Evolutionary conservation across 1,284 basidiomycete species (phyloP), one percentile per base, ranked within the genome.

Genomic region (Psilocybe mexicana): DNA sequence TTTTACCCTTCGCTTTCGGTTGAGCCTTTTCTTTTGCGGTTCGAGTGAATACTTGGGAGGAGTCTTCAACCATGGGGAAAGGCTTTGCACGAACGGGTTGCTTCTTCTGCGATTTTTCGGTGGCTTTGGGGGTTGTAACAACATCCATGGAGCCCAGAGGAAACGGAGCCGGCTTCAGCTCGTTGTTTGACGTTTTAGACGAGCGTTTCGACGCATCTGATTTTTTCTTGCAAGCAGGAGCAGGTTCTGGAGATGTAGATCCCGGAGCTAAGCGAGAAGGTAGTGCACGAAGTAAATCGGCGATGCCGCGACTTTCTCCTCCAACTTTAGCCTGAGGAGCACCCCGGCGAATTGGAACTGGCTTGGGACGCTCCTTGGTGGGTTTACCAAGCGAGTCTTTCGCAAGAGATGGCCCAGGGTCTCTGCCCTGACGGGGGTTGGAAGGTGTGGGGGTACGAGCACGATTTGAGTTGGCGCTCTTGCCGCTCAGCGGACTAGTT

Each of bases 1-100:
- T 44, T 26, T 57, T 30, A 14, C 57, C 59, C 43, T 58, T 59
- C n/a, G 53, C 53, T 28, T 58, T 45, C 2, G 23, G 42, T 7
- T 50, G 10, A 25, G 35, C 52, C 33, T 65, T 64, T 1, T 45
- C 56, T 43, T 60, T 63, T 7, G 55, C 50, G 36, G 18, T 3
- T 25, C 43, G 25, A 48, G 10, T 35, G 28, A n/a, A 35, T 14
- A 35, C 12, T 25, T n/a, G 46, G 14, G 28, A 46, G 44, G 44
- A 25, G 6, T 40, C 14, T 40, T 40, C 38, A n/a, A 40, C 7
- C 38, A 40, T 40, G 7, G 38, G 38, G n/a, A 40, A 40, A 40
- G 38, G 38, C 11, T n/a, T 40, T 6, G 38, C 30, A 33, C 30
- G 38, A n/a, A n/a, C 14, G 4, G 38, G 11, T 3, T 3, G 11